These are phyloP conservation scores for Geum urbanum DNA, from an alignment of 306 rosid species.

Conservation along the genomic window DNA sequence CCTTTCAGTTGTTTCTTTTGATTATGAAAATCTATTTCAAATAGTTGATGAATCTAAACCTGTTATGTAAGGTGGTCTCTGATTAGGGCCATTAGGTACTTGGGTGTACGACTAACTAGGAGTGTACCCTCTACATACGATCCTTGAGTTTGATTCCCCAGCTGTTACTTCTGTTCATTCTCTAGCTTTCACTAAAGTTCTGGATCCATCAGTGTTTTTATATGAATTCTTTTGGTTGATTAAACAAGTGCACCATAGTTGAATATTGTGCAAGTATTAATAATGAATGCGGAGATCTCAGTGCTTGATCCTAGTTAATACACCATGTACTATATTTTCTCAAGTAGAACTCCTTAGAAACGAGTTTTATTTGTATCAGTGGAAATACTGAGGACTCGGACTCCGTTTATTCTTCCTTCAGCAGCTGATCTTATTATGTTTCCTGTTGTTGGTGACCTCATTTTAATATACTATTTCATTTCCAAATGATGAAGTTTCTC, in stretches of 20 bases:
- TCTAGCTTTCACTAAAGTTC: slow-evolving; percentile 4
- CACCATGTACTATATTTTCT: slow-evolving; percentile 12
- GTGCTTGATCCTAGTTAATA: slow-evolving; percentile 21
- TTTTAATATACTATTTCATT: background rate
- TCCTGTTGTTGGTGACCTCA: background rate
- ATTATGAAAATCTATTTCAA: background rate
- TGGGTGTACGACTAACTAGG: background rate
- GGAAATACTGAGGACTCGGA: background rate
- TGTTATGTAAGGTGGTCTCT: background rate
- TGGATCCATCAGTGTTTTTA: background rate
- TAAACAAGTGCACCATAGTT: background rate
- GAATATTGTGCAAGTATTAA: slow-evolving; percentile 1
- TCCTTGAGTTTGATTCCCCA: slow-evolving; percentile 2
- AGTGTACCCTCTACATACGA: background rate
- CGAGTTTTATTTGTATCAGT: background rate
- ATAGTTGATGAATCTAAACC: slow-evolving; percentile 4
- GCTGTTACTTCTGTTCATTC: background rate
- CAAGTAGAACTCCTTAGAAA: background rate
- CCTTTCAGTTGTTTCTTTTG: slow-evolving; percentile 1
- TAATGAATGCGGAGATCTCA: slow-evolving; percentile 11
- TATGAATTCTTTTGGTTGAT: background rate
- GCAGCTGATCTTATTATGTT: slow-evolving; percentile 4
- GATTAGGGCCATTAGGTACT: background rate
- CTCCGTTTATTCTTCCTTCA: background rate
- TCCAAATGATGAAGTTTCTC: background rate